Conservation (phyloP, 2,329 filamentous ascomycete species). For the Aureobasidium musti region DNA sequence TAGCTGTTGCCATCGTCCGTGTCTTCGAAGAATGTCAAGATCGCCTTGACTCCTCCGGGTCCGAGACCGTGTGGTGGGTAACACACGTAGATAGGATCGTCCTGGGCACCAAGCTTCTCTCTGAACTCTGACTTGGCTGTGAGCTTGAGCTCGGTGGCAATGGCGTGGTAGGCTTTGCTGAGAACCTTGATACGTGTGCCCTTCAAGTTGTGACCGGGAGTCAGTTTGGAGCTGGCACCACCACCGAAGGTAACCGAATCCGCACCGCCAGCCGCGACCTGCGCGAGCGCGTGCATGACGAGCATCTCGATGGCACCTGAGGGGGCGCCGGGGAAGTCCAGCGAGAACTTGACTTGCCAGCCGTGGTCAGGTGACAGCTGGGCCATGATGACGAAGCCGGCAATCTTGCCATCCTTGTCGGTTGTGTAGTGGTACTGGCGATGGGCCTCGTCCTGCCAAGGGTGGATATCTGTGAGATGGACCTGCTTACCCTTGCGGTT, state of each 20-base stretch:
- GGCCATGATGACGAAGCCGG: conserved; percentile 77
- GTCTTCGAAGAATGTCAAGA: conserved; percentile 87
- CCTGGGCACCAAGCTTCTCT: conserved; percentile 82
- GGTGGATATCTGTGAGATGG: conserved; percentile 84
- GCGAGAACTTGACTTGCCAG: conserved; percentile 94
- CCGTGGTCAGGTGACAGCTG: conserved; percentile 78
- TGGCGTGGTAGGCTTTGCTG: conserved; percentile 75
- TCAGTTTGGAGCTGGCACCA: conserved; percentile 72
- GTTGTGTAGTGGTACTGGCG: conserved; percentile 82
- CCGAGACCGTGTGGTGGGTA: conserved; percentile 86
- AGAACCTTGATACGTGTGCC: conserved; percentile 80
- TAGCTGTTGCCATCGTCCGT: conserved; percentile 43
- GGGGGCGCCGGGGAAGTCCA: conserved; percentile 87
- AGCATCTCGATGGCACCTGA: conserved; percentile 84
- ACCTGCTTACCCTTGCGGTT: conserved; percentile 83
- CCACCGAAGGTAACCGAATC: conserved; percentile 81
- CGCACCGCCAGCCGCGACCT: conserved; percentile 59
- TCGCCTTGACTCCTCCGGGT: conserved; percentile 76
- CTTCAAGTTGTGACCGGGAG: conserved; percentile 77
- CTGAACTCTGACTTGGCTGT: conserved; percentile 86
- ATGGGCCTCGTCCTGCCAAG: conserved; percentile 82
- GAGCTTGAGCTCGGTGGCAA: conserved; percentile 79
- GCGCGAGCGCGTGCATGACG: conserved; percentile 70
- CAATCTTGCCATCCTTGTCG: conserved; percentile 70
- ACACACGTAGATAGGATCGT: conserved; percentile 85